Conservation (phyloP, 192 early-diverging fungal genomes). For the Rhizophlyctis rosea region DNA sequence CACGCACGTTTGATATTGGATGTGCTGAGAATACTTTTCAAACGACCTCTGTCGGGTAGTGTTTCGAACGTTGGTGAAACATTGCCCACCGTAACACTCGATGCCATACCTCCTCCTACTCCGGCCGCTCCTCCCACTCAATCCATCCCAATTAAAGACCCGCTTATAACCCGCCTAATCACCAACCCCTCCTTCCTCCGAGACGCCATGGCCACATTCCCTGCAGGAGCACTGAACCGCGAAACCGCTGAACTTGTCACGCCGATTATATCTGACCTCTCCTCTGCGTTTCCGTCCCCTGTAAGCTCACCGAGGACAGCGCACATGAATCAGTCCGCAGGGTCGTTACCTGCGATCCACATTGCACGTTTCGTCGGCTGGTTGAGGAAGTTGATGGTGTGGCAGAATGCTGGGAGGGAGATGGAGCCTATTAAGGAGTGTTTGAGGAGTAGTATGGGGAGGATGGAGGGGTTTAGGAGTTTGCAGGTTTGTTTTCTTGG, state of each 20-base stretch:
- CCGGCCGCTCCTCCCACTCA: too few species aligned
- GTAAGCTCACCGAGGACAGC: background rate
- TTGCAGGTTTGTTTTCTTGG: too few species aligned
- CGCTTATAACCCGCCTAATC: background rate
- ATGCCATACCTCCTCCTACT: background rate
- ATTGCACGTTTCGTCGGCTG: constrained; percentile 32
- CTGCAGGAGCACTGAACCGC: constrained; percentile 32
- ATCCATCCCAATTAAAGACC: constrained; percentile 5
- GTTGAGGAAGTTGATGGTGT: constrained; percentile 36
- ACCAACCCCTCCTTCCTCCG: constrained; percentile 19
- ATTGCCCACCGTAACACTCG: too few species aligned
- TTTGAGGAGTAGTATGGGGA: constrained; percentile 36
- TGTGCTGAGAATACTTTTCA: constrained; percentile 34
- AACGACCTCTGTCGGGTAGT: constrained; percentile 12
- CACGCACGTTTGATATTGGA: constrained; percentile 19
- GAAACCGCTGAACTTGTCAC: constrained; percentile 40
- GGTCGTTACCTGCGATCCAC: constrained; percentile 11
- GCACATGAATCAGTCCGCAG: background rate
- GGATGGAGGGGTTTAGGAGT: constrained; percentile 35
- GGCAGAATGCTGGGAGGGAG: constrained; percentile 35
- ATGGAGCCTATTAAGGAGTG: constrained; percentile 40
- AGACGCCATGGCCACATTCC: constrained; percentile 30
- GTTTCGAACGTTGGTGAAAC: too few species aligned
- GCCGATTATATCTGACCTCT: constrained; percentile 24
- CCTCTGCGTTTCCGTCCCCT: background rate